Base-by-base conservation (phyloP, 2,329 filamentous ascomycete genomes). In the Ustulina deusta region DNA sequence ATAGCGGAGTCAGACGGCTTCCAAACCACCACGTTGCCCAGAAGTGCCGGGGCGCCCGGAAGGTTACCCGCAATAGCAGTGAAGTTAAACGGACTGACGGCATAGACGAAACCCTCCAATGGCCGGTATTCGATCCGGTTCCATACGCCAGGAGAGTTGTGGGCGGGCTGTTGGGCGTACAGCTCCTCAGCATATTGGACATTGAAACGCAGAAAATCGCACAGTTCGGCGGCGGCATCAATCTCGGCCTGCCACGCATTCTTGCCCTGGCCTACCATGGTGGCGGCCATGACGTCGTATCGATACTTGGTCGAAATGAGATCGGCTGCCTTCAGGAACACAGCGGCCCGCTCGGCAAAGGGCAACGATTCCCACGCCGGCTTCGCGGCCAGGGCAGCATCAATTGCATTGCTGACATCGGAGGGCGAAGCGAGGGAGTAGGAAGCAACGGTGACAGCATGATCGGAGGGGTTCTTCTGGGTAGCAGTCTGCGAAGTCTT, bases 221-320 rank as follows among this genome's bases (percentile, higher is more conserved):
- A 91, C 74, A 97, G 83, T 85, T 99, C 96, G 9, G 95, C 95
- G 20, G 95, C 95, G 44, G 94, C 88, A 80, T 98, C 95, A 71
- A 98, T 98, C 86, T 99, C 95, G n/a, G 96, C 95, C 82, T 99
- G 95, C 94, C 94, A 98, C 55, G 93, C 93, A 80, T 97, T 98
- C 88, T 98, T 98, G 76, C 96, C 95, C 82, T 99, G 95, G 69
- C 95, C 96, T 36, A 97, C 85, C 89, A 98, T 97, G 15, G 96
- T 97, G 51, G 93, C 89, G 7, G 96, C 95, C 92, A 98, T 97
- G 75, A 99, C 89, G 64, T 97, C 93, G 82, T 97, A 97, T 78
- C 96, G 89, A 83, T 99, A 98, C 83, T 98, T 98, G 71, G 88
- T 92, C 62, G 92, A 85, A 73, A 99, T 89, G 70, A 99, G 85